These are phyloP conservation scores for Hsuehochloa calcarea DNA, from an alignment of 176 grass and related monocot genomes.

Conservation along the genomic window DNA sequence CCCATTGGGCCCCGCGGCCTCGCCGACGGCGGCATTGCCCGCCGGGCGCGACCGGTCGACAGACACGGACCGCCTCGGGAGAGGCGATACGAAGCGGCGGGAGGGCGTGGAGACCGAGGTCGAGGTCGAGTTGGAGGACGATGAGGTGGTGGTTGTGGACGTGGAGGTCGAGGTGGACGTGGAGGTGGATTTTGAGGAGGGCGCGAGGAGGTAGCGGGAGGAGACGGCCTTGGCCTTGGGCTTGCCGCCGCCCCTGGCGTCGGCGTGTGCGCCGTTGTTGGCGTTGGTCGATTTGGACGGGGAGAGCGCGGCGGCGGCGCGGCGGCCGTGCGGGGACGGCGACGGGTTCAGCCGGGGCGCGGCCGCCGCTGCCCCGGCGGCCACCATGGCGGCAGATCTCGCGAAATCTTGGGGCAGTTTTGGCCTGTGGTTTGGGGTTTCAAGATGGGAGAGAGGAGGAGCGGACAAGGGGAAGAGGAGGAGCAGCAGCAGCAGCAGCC, in stretches of 20 bases:
- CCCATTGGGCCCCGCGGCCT: constrained; percentile 26
- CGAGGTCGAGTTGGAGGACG: constrained; percentile 58
- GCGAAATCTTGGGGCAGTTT: constrained; percentile 33
- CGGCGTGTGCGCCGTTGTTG: constrained; percentile 36
- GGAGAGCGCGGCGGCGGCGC: constrained; percentile 50
- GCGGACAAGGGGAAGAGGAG: not conserved
- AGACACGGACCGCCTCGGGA: constrained; percentile 66
- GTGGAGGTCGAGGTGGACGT: constrained; percentile 48
- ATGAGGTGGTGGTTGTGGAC: constrained; percentile 26
- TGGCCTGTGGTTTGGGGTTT: constrained; percentile 35
- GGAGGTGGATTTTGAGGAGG: constrained; percentile 51
- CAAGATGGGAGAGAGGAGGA: constrained; percentile 11
- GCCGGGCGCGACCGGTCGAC: constrained; percentile 52
- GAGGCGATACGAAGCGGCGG: constrained; percentile 61
- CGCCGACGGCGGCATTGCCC: constrained; percentile 18
- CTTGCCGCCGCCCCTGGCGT: constrained; percentile 32
- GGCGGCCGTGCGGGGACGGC: constrained; percentile 56
- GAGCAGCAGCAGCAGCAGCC: not conserved
- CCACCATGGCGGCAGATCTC: constrained; percentile 69
- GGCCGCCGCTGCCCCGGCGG: constrained; percentile 53
- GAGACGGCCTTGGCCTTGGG: constrained; percentile 41
- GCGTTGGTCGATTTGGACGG: constrained; percentile 49
- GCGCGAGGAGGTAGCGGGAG: constrained; percentile 53
- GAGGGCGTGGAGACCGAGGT: constrained; percentile 54
- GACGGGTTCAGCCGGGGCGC: constrained; percentile 44